Conservation (phyloP, 106 monocot species). For the Dendrobium officinale region DNA sequence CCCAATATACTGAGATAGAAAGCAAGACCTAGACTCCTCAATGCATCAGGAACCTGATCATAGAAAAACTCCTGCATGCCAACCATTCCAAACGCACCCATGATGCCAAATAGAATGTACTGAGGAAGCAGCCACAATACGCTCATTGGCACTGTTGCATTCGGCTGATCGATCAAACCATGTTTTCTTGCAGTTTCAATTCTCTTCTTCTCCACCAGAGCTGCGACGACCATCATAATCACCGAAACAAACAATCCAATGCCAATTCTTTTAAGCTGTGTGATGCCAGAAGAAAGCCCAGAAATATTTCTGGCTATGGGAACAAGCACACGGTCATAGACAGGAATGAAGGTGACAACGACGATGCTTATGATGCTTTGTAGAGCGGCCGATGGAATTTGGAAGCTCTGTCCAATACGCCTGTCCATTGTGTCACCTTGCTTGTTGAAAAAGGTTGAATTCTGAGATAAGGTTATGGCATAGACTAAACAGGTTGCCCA, state of each 20-base stretch:
- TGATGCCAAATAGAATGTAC: constrained; percentile 33
- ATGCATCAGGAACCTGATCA: constrained; percentile 40
- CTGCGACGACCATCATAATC: neutral
- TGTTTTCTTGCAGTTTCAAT: neutral
- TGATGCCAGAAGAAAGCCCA: neutral
- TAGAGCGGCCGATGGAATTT: neutral
- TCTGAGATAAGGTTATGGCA: neutral
- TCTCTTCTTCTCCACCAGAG: constrained; percentile 9
- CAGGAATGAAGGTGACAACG: neutral
- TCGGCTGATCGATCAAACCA: constrained; percentile 30
- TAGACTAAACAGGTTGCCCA: constrained; percentile 3
- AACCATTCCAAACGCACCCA: constrained; percentile 37
- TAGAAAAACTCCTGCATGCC: constrained; percentile 60
- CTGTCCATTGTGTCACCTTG: constrained; percentile 6
- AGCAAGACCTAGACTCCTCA: constrained; percentile 54
- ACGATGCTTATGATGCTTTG: neutral
- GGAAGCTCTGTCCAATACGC: neutral
- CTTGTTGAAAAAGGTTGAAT: constrained; percentile 2
- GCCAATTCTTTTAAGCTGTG: constrained; percentile 2
- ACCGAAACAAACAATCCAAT: neutral
- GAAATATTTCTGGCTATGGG: neutral
- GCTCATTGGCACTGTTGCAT: constrained; percentile 42
- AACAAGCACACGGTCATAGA: constrained; percentile 4
- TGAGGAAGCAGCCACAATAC: constrained; percentile 57
- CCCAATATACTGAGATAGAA: constrained; percentile 43